Base-by-base conservation (phyloP, 2,329 filamentous ascomycete genomes). In the Calycina herbarum region DNA sequence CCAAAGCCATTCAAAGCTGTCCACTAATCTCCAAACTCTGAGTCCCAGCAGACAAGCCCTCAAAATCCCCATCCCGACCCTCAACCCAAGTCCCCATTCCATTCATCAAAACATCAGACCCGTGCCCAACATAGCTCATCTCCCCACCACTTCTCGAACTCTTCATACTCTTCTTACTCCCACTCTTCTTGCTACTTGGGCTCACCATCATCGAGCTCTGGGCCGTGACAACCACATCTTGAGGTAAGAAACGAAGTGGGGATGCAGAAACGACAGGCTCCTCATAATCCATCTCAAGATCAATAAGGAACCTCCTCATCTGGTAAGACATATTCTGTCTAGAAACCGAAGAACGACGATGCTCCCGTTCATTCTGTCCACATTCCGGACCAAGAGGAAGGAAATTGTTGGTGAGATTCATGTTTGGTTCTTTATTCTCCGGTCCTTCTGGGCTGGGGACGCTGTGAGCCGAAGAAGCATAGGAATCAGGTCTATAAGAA, bases 371-470 rank as follows among this genome's bases (percentile, higher is more conserved):
- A 54, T 67, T 67, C 3, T 65, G 40, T 3, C 70, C 66, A 5
- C 62, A n/a, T 5, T 56, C 61, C 1, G 68, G 65, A 1, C n/a
- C 61, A 7, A 71, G 24, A 8, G 67, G 63, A 15, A 70, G 67
- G 38, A 62, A 70, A n/a, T 24, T 33, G 45, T 69, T 64, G 3
- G 29, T 57, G 11, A 67, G 8, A 38, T 63, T 45, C 3, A 70
- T 38, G 17, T 70, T 64, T n/a, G 70, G 73, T 24, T 68, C 40
- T 6, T 66, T 57, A 17, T 45, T 61, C 57, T 73, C 72, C 3
- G 69, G 68, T 0, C 69, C 73, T 59, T 74, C 73, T 17, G 69
- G 71, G 8, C 57, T 64, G 5, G 59, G 59, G 10, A 40, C 48
- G 2, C 65, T 67, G 29, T 4, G n/a, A 6, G 59, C 40, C 11